Conservation (phyloP, 345 rosid species). For the Gossypium australe region DNA sequence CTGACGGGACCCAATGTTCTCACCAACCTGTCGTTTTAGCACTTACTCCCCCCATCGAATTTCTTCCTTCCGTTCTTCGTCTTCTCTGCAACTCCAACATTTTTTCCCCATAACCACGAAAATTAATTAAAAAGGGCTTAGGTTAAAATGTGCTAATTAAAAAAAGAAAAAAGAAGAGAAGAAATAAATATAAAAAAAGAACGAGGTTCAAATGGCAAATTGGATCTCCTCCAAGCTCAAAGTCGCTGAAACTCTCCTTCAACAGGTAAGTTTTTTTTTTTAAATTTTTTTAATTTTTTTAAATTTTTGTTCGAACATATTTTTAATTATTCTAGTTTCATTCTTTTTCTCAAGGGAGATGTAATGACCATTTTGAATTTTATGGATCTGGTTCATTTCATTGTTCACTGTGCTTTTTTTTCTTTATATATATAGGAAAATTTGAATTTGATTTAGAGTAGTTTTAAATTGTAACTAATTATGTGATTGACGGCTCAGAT, state of each 20-base stretch:
- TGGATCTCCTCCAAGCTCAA: slow-evolving; percentile 96
- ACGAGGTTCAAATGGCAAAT: slow-evolving; percentile 50
- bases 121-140: not conserved
- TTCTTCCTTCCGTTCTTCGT: slow-evolving; percentile 3
- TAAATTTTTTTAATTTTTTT: not conserved
- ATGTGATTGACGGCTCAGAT: slow-evolving; percentile 42
- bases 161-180: too few species aligned
- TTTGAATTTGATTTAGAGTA: not conserved
- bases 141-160: not conserved
- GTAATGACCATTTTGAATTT: not conserved
- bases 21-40: not conserved
- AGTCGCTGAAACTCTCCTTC: slow-evolving; percentile 88
- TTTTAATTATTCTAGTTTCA: not conserved
- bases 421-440: not conserved
- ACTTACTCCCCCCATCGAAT: not conserved
- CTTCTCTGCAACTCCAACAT: too few species aligned
- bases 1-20: too few species aligned
- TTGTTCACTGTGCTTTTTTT: not conserved
- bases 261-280: slow-evolving; percentile 51
- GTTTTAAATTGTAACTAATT: slow-evolving; percentile 15
- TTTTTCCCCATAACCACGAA: too few species aligned
- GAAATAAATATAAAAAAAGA: not conserved
- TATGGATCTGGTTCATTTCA: not conserved
- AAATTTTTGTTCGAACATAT: too few species aligned
- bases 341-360: too few species aligned